A percentile compares a stretch with the other conserved stretches of the same genome.
Conservation (phyloP, 2,329 filamentous ascomycete genomes). For the Cladophialophora bantiana region DNA sequence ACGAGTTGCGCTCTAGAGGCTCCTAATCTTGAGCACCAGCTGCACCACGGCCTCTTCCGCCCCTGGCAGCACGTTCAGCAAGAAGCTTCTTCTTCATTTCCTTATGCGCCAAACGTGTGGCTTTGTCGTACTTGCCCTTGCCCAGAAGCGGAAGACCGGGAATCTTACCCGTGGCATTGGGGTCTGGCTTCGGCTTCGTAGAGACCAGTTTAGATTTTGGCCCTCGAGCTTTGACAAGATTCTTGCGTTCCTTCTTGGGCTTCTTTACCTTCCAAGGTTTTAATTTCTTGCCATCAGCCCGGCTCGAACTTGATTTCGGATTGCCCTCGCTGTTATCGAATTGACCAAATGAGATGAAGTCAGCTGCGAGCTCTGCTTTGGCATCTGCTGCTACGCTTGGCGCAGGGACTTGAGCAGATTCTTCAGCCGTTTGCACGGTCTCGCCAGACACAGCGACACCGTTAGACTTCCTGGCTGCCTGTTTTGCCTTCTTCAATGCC, state of each 20-base stretch:
- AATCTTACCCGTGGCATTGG: constrained; percentile 24
- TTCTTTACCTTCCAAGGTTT: constrained; percentile 31
- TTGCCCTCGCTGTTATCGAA: constrained; percentile 11
- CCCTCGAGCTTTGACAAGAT: constrained; percentile 33
- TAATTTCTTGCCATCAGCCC: constrained; percentile 4
- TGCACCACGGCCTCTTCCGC: not conserved
- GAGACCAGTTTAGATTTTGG: constrained; percentile 30
- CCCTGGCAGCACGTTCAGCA: constrained; percentile 4
- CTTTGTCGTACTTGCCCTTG: constrained; percentile 34
- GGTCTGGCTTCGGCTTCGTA: constrained; percentile 26
- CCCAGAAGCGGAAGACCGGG: constrained; percentile 29
- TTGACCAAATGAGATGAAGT: constrained; percentile 31
- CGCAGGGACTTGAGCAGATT: constrained; percentile 9
- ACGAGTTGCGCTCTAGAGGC: not conserved
- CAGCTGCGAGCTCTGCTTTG: constrained; percentile 20
- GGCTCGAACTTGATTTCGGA: not conserved
- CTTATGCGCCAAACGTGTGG: constrained; percentile 28
- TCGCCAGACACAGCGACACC: not conserved
- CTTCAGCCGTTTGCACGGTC: not conserved
- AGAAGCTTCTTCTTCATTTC: constrained; percentile 28
- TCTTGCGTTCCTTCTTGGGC: constrained; percentile 33
- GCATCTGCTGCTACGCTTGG: not conserved
- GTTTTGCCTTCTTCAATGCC: constrained; percentile 19
- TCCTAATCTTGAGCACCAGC: constrained; percentile 2
- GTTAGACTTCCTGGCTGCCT: constrained; percentile 17